Conservation (phyloP, 371 early-diverging fungal genomes). For the Mortierella sp. region DNA sequence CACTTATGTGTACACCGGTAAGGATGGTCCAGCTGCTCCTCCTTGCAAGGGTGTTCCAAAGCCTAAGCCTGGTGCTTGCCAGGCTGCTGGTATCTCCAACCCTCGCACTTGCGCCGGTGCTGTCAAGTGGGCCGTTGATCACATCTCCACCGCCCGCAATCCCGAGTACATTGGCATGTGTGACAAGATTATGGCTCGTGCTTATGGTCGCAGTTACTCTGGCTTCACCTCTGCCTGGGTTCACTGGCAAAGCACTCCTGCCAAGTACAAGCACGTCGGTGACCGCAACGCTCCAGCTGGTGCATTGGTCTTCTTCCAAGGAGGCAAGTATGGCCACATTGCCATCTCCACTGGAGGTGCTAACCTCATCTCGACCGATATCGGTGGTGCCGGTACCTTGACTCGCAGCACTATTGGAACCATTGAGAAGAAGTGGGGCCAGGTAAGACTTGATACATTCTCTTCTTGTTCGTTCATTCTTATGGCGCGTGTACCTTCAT, state of each 20-base stretch:
- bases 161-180: constrained; percentile 6
- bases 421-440: constrained; percentile 16
- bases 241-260: constrained; percentile 9
- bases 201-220: constrained; percentile 9
- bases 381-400: constrained; percentile 6
- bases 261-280: constrained; percentile 8
- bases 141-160: constrained; percentile 11
- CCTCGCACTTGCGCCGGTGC: constrained; percentile 14
- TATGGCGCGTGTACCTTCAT: background rate
- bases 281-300: constrained; percentile 20
- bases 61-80: constrained; percentile 9
- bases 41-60: constrained; percentile 15
- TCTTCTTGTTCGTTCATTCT: background rate
- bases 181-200: constrained; percentile 17
- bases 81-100: constrained; percentile 11
- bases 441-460: constrained; percentile 4
- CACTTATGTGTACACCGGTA: constrained; percentile 16
- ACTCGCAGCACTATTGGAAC: constrained; percentile 16
- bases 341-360: constrained; percentile 17
- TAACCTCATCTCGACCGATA: constrained; percentile 14
- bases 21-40: constrained; percentile 14
- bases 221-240: constrained; percentile 11
- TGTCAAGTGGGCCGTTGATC: constrained; percentile 4
- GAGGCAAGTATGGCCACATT: constrained; percentile 10
- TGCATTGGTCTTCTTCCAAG: constrained; percentile 14